phyloP scores from a whole-genome alignment of 495 filamentous ascomycete species.

The Stereocaulon alpinum region DNA sequence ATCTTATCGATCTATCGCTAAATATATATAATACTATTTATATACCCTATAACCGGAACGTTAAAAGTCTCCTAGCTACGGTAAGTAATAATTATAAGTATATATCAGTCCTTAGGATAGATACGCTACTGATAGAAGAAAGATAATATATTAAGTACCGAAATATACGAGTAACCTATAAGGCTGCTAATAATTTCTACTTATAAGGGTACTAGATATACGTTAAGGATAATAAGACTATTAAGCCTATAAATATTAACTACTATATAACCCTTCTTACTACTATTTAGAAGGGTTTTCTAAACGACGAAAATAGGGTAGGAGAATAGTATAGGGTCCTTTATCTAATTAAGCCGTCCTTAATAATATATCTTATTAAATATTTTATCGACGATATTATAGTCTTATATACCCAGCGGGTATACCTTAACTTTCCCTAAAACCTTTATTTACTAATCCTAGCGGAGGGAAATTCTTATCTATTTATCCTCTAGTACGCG shows the following conservation, averaged over 20 bases:
- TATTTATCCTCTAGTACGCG: conserved; percentile 1
- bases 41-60: conserved; percentile 5
- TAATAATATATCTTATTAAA: neutral
- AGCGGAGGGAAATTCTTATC: neutral
- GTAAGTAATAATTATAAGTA: conserved; percentile 9
- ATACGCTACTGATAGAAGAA: conserved; percentile 18
- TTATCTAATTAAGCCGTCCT: neutral
- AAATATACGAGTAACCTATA: too few relatives aligned
- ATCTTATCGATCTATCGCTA: conserved; percentile 4
- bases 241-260: conserved; percentile 15
- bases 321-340: neutral
- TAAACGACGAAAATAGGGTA: neutral
- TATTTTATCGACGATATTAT: too few relatives aligned
- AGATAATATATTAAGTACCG: neutral
- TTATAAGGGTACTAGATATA: conserved; percentile 13
- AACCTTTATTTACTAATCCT: neutral
- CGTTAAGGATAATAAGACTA: neutral
- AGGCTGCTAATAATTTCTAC: conserved; percentile 6
- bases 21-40: neutral
- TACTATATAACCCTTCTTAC: conserved; percentile 16
- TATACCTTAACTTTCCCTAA: too few relatives aligned
- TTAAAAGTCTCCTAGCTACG: conserved; percentile 10
- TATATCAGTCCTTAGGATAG: neutral
- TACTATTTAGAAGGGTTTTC: neutral
- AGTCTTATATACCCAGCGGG: too few relatives aligned